Conservation (phyloP, 2,329 filamentous ascomycete species). For the Colletotrichum sp. region DNA sequence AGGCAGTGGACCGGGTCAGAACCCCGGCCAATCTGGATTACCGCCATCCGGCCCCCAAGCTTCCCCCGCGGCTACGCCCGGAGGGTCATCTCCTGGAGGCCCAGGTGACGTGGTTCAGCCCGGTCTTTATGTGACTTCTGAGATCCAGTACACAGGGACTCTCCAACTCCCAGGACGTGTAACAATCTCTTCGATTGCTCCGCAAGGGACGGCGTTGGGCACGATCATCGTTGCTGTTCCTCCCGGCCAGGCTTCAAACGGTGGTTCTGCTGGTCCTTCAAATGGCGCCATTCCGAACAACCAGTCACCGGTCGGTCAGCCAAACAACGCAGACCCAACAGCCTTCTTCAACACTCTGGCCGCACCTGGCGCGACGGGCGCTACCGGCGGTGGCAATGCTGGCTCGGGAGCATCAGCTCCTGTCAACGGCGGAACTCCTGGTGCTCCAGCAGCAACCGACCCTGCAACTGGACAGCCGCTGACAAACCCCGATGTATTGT, state of each 20-base stretch:
- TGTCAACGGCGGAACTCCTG: background rate
- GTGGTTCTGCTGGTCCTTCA: background rate
- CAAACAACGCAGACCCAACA: background rate
- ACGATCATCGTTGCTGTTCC: conserved; percentile 4
- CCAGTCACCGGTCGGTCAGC: background rate
- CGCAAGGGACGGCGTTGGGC: background rate
- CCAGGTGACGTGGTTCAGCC: background rate
- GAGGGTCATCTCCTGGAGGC: background rate
- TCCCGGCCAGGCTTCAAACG: background rate
- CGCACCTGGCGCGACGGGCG: background rate
- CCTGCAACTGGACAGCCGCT: background rate
- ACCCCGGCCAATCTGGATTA: background rate
- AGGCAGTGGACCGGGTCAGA: background rate
- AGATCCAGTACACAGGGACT: background rate
- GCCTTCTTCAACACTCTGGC: background rate
- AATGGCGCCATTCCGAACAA: background rate
- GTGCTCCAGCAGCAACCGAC: background rate
- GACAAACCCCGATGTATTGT: background rate
- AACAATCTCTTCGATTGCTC: background rate
- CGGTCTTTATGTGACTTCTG: background rate
- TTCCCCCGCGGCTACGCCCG: background rate
- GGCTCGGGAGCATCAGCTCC: background rate
- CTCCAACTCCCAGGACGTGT: background rate
- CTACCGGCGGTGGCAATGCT: rapidly evolving
- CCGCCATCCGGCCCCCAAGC: background rate